Conservation (phyloP, 2,329 filamentous ascomycete species). For the Pseudogymnoascus sp. region DNA sequence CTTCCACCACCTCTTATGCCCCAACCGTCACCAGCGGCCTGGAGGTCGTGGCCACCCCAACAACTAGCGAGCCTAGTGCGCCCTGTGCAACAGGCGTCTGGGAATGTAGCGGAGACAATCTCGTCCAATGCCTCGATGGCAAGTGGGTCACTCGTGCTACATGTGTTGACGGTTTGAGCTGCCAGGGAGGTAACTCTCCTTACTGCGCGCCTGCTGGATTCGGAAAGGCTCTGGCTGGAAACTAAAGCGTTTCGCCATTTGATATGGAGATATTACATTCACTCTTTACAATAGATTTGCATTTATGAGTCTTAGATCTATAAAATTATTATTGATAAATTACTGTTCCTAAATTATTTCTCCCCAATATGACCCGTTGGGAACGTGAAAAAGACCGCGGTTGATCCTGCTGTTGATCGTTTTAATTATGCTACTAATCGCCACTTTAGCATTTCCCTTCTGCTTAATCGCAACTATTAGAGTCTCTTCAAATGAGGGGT, state of each 20-base stretch:
- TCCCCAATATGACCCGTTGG: too few species aligned
- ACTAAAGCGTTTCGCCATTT: neutral
- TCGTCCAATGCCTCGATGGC: neutral
- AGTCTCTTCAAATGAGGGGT: too few species aligned
- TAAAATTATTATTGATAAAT: too few species aligned
- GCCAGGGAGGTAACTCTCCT: neutral
- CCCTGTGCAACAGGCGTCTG: neutral
- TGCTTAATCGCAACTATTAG: too few species aligned
- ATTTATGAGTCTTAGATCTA: too few species aligned
- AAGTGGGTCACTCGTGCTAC: conserved; percentile 1
- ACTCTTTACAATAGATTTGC: too few species aligned
- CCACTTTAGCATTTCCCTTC: too few species aligned
- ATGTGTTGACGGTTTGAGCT: neutral
- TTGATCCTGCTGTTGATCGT: too few species aligned
- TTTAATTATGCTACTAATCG: too few species aligned
- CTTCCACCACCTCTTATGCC: neutral
- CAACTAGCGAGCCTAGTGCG: neutral
- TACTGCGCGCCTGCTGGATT: neutral
- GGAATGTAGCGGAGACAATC: neutral
- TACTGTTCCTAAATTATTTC: too few species aligned
- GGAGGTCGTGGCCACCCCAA: neutral
- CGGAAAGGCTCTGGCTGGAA: neutral
- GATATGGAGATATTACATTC: neutral
- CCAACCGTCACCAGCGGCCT: neutral
- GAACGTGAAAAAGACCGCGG: too few species aligned